Evolutionary conservation across 768 basidiomycete species (phyloP), one percentile per base, ranked within the genome.

Genomic region (Aureoboletus auriporus): DNA sequence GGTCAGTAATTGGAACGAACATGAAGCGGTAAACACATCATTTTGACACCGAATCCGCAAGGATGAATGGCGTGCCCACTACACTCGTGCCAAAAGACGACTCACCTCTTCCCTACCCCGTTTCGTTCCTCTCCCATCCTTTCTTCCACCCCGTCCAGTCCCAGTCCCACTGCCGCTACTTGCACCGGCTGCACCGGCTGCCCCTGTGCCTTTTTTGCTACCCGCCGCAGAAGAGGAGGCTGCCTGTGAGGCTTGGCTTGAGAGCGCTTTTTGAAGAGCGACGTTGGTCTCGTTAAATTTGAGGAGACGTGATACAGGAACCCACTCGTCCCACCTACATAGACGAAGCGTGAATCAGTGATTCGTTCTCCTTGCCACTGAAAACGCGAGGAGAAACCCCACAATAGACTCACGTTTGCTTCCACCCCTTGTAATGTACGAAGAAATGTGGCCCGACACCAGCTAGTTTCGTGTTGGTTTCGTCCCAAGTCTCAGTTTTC

Each of bases 341-440:
- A 36, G 26, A 23, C 46, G 29, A 14, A 6, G 16, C 38, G 12
- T 16, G 14, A 12, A 44, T 45, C 28, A 37, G 31, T 23, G 31
- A 33, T 10, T 23, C 10, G 31, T 9, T 13, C 13, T 33, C 9
- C 31, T 33, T 33, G 31, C 31, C 13, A 13, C 31, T 13, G 31
- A 33, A 23, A 31, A 50, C 11, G 33, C 27, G 14, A 42, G n/a
- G 31, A 38, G 39, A 44, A 35, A 40, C 2, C 29, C 11, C 31
- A 38, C 12, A 37, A 29, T 23, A 9, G 17, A 72, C 81, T 56
- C 64, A 94, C 92, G 91, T 94, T 67, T 92, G 89, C 66, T 97
- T 99, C 96, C 96, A 99, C 8, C 96, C 96, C 69, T 97, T 96
- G 76, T 99, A 99, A 67, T 99, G 96, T 34, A 99, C 94, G 52